phyloP scores from a whole-genome alignment of 164 flowering plant species.

The Annona squamosa region DNA sequence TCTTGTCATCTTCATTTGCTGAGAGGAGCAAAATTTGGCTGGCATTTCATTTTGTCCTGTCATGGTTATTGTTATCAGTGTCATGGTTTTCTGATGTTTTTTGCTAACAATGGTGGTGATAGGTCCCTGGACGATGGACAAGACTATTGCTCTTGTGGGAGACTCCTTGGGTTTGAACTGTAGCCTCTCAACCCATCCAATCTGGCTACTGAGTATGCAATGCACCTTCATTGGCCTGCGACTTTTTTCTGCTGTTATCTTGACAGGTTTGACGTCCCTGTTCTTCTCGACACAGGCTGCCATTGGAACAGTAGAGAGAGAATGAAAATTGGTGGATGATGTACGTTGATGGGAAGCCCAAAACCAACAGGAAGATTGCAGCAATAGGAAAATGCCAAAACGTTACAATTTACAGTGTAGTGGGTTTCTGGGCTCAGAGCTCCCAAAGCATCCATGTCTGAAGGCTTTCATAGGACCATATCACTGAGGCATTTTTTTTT shows the following conservation, averaged over 20 bases:
- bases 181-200: slow-evolving; percentile 45
- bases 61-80: not conserved
- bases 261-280: slow-evolving; percentile 44
- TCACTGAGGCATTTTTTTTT: slow-evolving; percentile 62
- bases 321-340: slow-evolving; percentile 64
- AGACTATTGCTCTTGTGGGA: slow-evolving; percentile 67
- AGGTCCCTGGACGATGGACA: slow-evolving; percentile 58
- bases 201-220: slow-evolving; percentile 39
- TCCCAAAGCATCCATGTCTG: slow-evolving; percentile 39
- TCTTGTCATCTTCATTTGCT: not conserved
- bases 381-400: slow-evolving; percentile 48
- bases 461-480: slow-evolving; percentile 63
- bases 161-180: slow-evolving; percentile 66
- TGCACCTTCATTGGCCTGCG: slow-evolving; percentile 76
- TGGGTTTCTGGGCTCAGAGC: slow-evolving; percentile 60
- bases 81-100: not conserved
- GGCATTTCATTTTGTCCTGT: not conserved
- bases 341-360: slow-evolving; percentile 49
- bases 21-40: not conserved
- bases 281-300: slow-evolving; percentile 65
- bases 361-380: slow-evolving; percentile 19
- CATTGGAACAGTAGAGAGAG: slow-evolving; percentile 75
- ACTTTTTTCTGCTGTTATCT: slow-evolving; percentile 46
- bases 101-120: slow-evolving; percentile 6
- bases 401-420: slow-evolving; percentile 47